Evolutionary conservation across 495 filamentous ascomycete genomes (phyloP), one percentile per base, ranked within the genome.

Genomic region (Podospora pseudopauciseta): DNA sequence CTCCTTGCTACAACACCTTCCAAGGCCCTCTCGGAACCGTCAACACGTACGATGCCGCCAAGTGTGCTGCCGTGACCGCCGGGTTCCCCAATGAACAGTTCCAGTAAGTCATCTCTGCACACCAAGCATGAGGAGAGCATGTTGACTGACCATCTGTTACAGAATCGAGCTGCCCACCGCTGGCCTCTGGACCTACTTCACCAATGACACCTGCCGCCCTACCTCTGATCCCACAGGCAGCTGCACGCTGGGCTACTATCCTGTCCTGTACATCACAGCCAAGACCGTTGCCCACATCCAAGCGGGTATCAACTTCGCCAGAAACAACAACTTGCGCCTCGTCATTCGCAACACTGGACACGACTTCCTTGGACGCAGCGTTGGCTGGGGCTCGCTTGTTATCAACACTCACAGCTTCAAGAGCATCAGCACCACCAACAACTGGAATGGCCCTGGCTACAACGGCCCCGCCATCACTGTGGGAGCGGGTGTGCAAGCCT

Each of bases 271-370:
- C 30, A 81, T 89, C 70, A 79, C 82, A 71, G 84, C 83, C 34
- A 76, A 78, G 55, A 71, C 69, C 0, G 68, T 73, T 20, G 74
- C 58, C 4, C 82, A 90, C 63, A 77, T 86, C 63, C 78, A 79
- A 55, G 76, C 76, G 2, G 85, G 81, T 4, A 71, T 90, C n/a
- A 76, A 79, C 23, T 89, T 89, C 61, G 85, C 86, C 11, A 76
- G 78, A 0, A 62, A 82, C 44, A 79, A 86, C 65, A 87, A 86
- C 68, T 80, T 91, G 58, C 84, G 88, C 26, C 71, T 91, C 13
- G 78, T 90, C 27, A 79, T 91, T 53, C 82, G 86, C n/a, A 90
- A 90, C 72, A 90, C 88, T 0, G 89, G 89, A 11, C 86, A 88
- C 65, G 86, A 86, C 66, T 81, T 85, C 75, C 80, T 81, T 55